Evolutionary conservation across 2,329 filamentous ascomycete genomes (phyloP), one percentile per base, ranked within the genome.

Genomic region (Fusarium luffae): DNA sequence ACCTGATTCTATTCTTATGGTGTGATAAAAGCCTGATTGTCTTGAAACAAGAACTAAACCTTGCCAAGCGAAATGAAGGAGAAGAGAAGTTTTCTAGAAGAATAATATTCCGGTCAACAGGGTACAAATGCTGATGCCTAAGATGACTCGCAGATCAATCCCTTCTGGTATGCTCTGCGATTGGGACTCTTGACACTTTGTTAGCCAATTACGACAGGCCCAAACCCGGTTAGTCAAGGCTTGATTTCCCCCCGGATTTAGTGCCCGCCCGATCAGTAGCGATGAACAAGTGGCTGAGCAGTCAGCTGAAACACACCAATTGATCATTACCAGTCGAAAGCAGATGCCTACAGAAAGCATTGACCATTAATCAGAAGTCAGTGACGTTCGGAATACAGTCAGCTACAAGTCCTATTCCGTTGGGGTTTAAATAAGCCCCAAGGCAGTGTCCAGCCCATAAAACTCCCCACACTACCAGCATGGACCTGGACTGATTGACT

Each of bases 51-150:
- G 18, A n/a, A 28, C 14, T 28, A 30, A 21, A 21, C 32, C 18
- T 37, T 54, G 48, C 48, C 40, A 44, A 61, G 47, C 28, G 10
- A 28, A 40, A 44, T 14, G 11, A 63, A 64, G 40, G 27, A 30
- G 23, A n/a, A 5, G 28, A 37, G 12, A 41, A 23, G 6, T 32
- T 13, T 66, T 66, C 63, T 61, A 66, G 54, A 66, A 66, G 54
- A n/a, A 40, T 30, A 30, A 57, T 43, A 14, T 37, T 32, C 25
- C 19, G 19, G 32, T 57, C 3, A 14, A 49, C 60, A 65, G 32
- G 49, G 40, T 25, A 49, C 60, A 57, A 34, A 28, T 62, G 16
- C 32, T 63, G 63, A 25, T 67, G 63, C 63, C 63, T 66, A 66
- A 37, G 34, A 37, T 37, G 18, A 51, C 30, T 14, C 14, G 25